phyloP scores from a whole-genome alignment of 2,329 filamentous ascomycete species.

The Alternaria postmessia region DNA sequence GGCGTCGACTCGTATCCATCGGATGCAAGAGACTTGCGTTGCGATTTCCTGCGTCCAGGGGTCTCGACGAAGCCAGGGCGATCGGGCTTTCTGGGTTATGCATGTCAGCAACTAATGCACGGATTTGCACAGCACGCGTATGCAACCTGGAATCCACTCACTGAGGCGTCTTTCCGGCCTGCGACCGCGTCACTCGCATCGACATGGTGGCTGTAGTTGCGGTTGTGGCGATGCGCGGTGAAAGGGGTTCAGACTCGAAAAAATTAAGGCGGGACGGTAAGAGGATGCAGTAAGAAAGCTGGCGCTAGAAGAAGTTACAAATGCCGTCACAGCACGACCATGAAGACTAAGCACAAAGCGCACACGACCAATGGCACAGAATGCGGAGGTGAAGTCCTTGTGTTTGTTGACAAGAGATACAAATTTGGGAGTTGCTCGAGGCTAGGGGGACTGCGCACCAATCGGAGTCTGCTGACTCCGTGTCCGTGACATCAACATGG shows the following conservation, averaged over 20 bases:
- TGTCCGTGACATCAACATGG: neutral
- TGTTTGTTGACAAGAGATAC: slow-evolving; percentile 35
- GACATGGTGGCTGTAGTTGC: slow-evolving; percentile 40
- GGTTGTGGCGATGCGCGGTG: slow-evolving; percentile 24
- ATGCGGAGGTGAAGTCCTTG: slow-evolving; percentile 3
- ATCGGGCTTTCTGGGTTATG: slow-evolving; percentile 47
- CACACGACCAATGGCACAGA: slow-evolving; percentile 17
- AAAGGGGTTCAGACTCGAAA: slow-evolving; percentile 18
- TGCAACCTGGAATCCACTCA: slow-evolving; percentile 35
- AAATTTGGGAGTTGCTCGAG: slow-evolving; percentile 20
- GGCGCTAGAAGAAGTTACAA: slow-evolving; percentile 6
- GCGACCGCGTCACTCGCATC: slow-evolving; percentile 55
- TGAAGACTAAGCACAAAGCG: slow-evolving; percentile 6
- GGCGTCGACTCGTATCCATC: slow-evolving; percentile 47
- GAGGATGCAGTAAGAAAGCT: neutral
- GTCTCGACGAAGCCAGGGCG: slow-evolving; percentile 60
- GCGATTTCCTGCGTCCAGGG: slow-evolving; percentile 54
- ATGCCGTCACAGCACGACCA: slow-evolving; percentile 19
- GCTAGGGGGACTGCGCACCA: slow-evolving; percentile 5
- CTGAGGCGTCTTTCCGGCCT: slow-evolving; percentile 60
- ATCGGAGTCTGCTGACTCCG: slow-evolving; percentile 7
- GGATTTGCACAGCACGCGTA: neutral
- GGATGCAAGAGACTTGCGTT: slow-evolving; percentile 52
- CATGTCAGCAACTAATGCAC: slow-evolving; percentile 31
- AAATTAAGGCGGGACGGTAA: neutral